phyloP scores from a whole-genome alignment of 768 basidiomycete genomes.

The Candolleomyces efflorescens region DNA sequence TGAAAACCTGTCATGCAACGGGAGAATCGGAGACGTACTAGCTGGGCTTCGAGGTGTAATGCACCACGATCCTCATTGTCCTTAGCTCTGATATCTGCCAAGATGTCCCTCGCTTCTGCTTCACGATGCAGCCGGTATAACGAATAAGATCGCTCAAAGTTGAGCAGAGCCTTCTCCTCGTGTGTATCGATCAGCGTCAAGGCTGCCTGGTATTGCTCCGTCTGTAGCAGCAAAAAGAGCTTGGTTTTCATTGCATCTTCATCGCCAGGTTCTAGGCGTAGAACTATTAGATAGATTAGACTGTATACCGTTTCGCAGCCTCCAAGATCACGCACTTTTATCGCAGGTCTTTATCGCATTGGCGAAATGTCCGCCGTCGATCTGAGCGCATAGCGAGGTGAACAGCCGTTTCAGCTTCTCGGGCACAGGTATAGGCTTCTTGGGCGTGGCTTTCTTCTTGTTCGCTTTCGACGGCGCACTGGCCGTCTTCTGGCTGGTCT shows the following conservation, averaged over 20 bases:
- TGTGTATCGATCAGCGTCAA: slow-evolving; percentile 50
- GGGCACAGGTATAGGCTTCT: slow-evolving; percentile 26
- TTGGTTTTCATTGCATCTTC: slow-evolving; percentile 77
- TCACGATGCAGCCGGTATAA: slow-evolving; percentile 82
- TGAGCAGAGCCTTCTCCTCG: slow-evolving; percentile 24
- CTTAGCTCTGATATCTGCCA: slow-evolving; percentile 44
- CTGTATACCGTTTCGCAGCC: background rate
- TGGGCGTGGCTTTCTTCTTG: slow-evolving; percentile 22
- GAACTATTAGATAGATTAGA: slow-evolving; percentile 42
- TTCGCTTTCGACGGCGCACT: slow-evolving; percentile 12
- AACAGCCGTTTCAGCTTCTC: slow-evolving; percentile 58
- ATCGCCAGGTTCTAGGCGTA: slow-evolving; percentile 62
- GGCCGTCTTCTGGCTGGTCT: slow-evolving; percentile 9
- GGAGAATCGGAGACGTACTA: slow-evolving; percentile 49
- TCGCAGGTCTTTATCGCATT: slow-evolving; percentile 92
- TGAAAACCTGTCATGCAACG: background rate
- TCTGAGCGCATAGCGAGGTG: slow-evolving; percentile 78
- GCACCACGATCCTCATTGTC: slow-evolving; percentile 55
- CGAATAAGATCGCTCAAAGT: slow-evolving; percentile 77
- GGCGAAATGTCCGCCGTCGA: slow-evolving; percentile 82
- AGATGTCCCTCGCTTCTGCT: slow-evolving; percentile 53
- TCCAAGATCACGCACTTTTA: slow-evolving; percentile 57
- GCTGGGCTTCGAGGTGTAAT: slow-evolving; percentile 81
- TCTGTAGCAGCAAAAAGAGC: slow-evolving; percentile 83
- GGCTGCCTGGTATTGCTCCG: slow-evolving; percentile 74